Base-by-base conservation (phyloP, 2,329 filamentous ascomycete genomes). In the Pseudogymnoascus sp. region DNA sequence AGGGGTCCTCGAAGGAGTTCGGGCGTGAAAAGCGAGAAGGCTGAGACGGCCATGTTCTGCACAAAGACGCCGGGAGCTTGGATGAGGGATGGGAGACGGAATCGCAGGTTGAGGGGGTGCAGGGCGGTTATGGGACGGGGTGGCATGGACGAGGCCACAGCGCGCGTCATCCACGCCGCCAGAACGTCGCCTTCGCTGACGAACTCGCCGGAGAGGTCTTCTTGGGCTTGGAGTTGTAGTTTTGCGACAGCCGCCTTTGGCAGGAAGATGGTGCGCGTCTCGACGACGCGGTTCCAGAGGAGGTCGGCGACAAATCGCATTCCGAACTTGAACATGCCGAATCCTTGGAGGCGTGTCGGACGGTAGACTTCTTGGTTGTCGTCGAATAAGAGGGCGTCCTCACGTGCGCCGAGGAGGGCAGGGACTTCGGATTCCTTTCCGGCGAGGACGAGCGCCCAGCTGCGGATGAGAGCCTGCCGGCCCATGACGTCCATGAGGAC, bases 141-240 rank as follows among this genome's bases (percentile, higher is more conserved):
- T 36, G 25, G 62, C 36, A n/a, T 67, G 68, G n/a, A 69, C n/a
- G 68, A 60, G 68, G 70, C n/a, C 64, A 68, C 23, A 69, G 67
- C 45, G 70, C 69, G 10, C 7, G 75, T 69, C 62, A 73, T 69
- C 77, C 79, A 83, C 0, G 77, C 78, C 1, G 72, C 69, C 1
- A 83, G 68, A 1, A 81, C 70, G 62, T 83, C 79, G 19, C 76
- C 75, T n/a, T 81, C 78, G 65, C 77, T 81, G 31, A 82, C 45
- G 62, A 79, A 81, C 1, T 61, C 45, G 1, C 61, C 60, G 1
- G 62, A 54, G 25, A 75, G 64, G 21, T 78, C 75, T 6, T 70
- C 67, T 43, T 72, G 65, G 25, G 77, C 76, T 28, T 68, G 70
- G 1, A 69, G 60, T 4, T 72, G 74, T 41, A 81, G 63, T 2